Evolutionary conservation across 495 filamentous ascomycete species (phyloP), one percentile per base, ranked within the genome.

Genomic region (Aspergillus biplanus): DNA sequence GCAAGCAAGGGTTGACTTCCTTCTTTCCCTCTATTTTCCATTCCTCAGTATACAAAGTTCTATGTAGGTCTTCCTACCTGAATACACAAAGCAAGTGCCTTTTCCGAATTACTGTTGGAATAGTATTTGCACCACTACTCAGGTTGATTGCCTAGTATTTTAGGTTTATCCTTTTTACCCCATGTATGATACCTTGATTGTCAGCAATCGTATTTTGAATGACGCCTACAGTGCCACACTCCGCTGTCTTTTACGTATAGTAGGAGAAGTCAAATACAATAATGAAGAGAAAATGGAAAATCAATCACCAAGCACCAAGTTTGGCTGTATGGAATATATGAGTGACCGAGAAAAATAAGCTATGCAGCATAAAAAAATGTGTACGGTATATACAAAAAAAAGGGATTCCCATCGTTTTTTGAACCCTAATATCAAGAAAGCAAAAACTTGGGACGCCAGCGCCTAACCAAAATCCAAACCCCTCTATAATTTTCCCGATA

Each of bases 1-100:
- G 75, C 72, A 21, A 78, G 76, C 59, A 62, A 67, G 42, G 70
- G 69, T 33, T 64, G 62, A 55, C 52, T 15, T 58, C 34, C 18
- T 52, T 13, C 13, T 21, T 32, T 9, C 49, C 13, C 31, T 33
- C 58, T 47, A 34, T 48, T 56, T 7, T n/a, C 11, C 21, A 7
- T 50, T 33, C 9, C 54, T 31, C 49, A 4, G 11, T 11, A 44
- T 44, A 44, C 39, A 11, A 44, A 27, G 21, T 27, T 27, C 21
- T 27, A 27, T 27, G 21, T 27, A 27, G 21, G 21, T 27, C 2
- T 2, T 27, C 21, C 21, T 27, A 27, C 21, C 21, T 27, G 2
- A 2, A 27, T 27, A 27, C 21, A 27, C 21, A 27, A 27, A 27
- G 21, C 21, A 27, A 27, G 21, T 27, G 21, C 21, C 21, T 27